phyloP scores from a whole-genome alignment of 2,329 filamentous ascomycete species.

The Penicillium fuscoglaucum region DNA sequence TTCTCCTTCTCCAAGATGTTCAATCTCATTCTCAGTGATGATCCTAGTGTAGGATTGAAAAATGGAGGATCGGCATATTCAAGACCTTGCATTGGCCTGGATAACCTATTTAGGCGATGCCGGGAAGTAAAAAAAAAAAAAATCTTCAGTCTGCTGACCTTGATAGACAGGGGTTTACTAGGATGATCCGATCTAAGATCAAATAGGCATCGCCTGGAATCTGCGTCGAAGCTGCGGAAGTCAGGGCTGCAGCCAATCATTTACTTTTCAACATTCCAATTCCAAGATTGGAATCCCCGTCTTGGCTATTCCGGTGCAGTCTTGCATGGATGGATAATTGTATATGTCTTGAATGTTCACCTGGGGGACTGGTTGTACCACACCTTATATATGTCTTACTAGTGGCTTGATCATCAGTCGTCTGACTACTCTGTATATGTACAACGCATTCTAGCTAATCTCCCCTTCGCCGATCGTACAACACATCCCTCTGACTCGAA shows the following conservation, averaged over 20 bases:
- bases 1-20: background rate
- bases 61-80: background rate
- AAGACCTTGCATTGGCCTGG: slow-evolving; percentile 10
- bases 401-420: background rate
- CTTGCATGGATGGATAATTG: background rate
- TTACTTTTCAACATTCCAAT: background rate
- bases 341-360: background rate
- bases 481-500: background rate
- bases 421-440: background rate
- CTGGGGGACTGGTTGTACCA: background rate
- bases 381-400: background rate
- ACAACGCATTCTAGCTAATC: background rate
- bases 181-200: slow-evolving; percentile 14
- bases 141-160: slow-evolving; percentile 21
- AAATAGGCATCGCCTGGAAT: slow-evolving; percentile 22
- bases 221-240: slow-evolving; percentile 17
- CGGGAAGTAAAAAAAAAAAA: slow-evolving; percentile 8
- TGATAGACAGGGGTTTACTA: slow-evolving; percentile 13
- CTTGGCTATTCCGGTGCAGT: background rate
- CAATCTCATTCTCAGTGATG: background rate
- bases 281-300: background rate
- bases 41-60: background rate
- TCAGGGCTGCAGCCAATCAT: slow-evolving; percentile 15
- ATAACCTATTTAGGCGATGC: slow-evolving; percentile 18
- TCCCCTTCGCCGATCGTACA: background rate